phyloP scores from a whole-genome alignment of 2,329 filamentous ascomycete species.

The Trichoderma hamatum region DNA sequence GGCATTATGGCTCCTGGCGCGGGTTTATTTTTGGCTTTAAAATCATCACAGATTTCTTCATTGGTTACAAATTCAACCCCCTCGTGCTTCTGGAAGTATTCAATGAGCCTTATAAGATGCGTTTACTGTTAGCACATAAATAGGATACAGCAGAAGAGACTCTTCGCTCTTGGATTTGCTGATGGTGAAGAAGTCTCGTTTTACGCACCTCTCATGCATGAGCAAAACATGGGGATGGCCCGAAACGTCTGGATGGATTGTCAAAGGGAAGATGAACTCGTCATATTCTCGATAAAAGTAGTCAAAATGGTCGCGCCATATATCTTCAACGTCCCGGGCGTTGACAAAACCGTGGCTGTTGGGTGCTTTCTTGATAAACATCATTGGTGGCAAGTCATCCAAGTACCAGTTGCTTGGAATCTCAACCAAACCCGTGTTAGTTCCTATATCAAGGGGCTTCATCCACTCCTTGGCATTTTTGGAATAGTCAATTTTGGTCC shows the following conservation, averaged over 20 bases:
- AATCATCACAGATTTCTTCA: background rate
- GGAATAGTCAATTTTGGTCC: conserved; percentile 64
- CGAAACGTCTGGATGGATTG: background rate
- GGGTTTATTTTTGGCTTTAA: background rate
- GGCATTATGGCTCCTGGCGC: background rate
- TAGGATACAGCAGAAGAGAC: background rate
- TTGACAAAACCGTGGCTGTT: conserved; percentile 7
- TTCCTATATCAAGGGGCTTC: conserved; percentile 63
- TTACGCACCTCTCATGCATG: conserved; percentile 11
- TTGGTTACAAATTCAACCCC: background rate
- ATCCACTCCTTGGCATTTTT: conserved; percentile 67
- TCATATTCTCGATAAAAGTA: conserved; percentile 6
- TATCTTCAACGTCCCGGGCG: background rate
- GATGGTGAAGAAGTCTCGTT: background rate
- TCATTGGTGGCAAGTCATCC: conserved; percentile 5
- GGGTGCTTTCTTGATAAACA: conserved; percentile 5
- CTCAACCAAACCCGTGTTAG: conserved; percentile 64
- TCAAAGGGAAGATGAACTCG: background rate
- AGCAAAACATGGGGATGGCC: conserved; percentile 4
- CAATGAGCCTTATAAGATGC: background rate
- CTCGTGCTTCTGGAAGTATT: conserved; percentile 1
- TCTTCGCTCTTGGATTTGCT: background rate
- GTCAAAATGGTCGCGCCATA: conserved; percentile 10
- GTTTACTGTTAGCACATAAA: background rate
- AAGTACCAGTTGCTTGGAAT: conserved; percentile 54